Conservation (phyloP, 306 rosid species). For the Glycine soja region DNA sequence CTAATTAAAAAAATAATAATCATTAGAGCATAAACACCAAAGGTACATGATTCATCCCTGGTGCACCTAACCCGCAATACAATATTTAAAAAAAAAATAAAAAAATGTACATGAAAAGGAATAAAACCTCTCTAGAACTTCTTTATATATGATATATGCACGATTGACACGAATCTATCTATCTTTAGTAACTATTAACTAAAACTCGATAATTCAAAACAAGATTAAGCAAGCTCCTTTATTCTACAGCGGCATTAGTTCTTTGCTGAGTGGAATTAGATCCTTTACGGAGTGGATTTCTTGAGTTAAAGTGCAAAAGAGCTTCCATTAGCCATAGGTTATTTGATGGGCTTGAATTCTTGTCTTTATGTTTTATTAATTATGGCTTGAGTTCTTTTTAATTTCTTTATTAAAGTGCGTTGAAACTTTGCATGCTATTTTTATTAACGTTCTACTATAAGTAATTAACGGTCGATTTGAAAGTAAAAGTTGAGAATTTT, state of each 20-base stretch:
- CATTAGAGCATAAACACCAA: too few relatives aligned
- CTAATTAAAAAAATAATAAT: too few relatives aligned
- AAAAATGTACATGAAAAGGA: not conserved
- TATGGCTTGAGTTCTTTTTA: not conserved
- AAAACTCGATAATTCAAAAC: slow-evolving; percentile 6
- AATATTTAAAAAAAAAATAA: not conserved
- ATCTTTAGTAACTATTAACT: not conserved
- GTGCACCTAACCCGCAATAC: slow-evolving; percentile 33
- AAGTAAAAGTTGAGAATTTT: not conserved
- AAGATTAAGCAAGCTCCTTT: not conserved
- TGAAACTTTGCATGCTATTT: slow-evolving; percentile 20
- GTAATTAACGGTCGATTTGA: slow-evolving; percentile 23
- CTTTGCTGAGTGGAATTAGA: not conserved
- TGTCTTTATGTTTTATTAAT: too few relatives aligned
- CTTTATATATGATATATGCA: not conserved
- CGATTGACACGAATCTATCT: not conserved
- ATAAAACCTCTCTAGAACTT: too few relatives aligned
- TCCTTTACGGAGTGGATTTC: not conserved
- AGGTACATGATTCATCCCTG: not conserved
- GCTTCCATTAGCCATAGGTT: slow-evolving; percentile 16
- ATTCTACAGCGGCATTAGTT: not conserved
- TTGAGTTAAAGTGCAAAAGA: slow-evolving; percentile 24
- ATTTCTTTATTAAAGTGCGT: slow-evolving; percentile 33
- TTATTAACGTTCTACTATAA: slow-evolving; percentile 8
- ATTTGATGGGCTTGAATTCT: not conserved